Evolutionary conservation across 2,329 filamentous ascomycete species (phyloP).

Genomic region (Gnomoniopsis sp.): DNA sequence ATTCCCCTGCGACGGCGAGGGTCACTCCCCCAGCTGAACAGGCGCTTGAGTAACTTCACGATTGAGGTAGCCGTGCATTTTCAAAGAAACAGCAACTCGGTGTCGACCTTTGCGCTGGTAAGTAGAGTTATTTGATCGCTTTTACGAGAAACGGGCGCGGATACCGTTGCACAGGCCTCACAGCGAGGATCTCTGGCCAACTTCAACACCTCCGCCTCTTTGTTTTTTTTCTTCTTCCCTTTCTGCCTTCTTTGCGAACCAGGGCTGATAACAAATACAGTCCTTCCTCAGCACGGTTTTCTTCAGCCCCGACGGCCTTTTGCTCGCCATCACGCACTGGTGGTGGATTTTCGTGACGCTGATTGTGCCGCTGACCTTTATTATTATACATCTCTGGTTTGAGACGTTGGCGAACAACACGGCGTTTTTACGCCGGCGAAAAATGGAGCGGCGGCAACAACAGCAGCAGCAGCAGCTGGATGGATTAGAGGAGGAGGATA

Average conservation of each 20-base stretch:
- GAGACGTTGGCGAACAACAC: conserved; percentile 14
- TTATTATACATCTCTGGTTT: conserved; percentile 16
- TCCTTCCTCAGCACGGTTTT: conserved; percentile 18
- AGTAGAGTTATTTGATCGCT: not conserved
- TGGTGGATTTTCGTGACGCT: conserved; percentile 18
- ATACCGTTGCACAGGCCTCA: too few species aligned
- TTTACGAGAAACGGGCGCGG: too few species aligned
- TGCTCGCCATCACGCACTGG: conserved; percentile 17
- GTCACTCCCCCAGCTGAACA: conserved; percentile 15
- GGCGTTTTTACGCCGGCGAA: conserved; percentile 4
- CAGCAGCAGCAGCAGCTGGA: conserved; percentile 4
- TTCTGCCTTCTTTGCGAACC: not conserved
- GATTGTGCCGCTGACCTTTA: conserved; percentile 14
- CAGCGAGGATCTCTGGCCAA: too few species aligned
- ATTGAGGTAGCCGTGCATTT: conserved; percentile 16
- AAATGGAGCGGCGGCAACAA: not conserved
- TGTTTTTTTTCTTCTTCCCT: too few species aligned
- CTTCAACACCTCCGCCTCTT: too few species aligned
- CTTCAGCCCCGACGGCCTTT: conserved; percentile 17
- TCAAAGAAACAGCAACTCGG: conserved; percentile 14
- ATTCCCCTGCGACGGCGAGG: conserved; percentile 15
- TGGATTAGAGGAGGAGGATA: conserved; percentile 4
- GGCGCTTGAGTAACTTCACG: conserved; percentile 16
- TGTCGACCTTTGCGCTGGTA: conserved; percentile 14
- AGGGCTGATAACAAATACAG: not conserved